Percentiles rank a stretch among this genome's conserved stretches.
phyloP scores from a whole-genome alignment of 2,329 filamentous ascomycete species.

The Pseudocercospora fijiensis region DNA sequence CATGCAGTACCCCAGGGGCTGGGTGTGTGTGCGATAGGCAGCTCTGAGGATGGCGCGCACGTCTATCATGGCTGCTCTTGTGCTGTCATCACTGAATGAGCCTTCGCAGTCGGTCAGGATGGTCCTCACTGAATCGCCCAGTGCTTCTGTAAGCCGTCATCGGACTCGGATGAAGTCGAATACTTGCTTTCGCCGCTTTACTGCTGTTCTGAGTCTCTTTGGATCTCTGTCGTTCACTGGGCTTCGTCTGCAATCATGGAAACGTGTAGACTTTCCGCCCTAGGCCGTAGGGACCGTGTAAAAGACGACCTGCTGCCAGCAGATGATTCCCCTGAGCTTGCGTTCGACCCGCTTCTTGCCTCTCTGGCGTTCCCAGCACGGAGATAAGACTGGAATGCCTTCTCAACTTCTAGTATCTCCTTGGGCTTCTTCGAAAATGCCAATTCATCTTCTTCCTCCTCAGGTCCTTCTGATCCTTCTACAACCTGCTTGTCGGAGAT shows the following conservation, averaged over 20 bases:
- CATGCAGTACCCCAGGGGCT: background rate
- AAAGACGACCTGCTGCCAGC: background rate
- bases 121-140: background rate
- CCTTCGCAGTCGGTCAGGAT: background rate
- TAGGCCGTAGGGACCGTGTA: background rate
- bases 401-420: background rate
- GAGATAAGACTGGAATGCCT: background rate
- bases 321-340: background rate
- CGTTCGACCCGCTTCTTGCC: background rate
- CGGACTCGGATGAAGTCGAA: background rate
- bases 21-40: background rate
- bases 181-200: background rate
- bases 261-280: conserved; percentile 1
- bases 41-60: background rate
- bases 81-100: background rate
- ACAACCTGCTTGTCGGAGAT: background rate
- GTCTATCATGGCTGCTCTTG: background rate
- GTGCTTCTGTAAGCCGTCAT: background rate
- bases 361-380: background rate
- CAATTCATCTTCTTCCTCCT: background rate
- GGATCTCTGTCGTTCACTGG: background rate
- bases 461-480: background rate
- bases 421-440: background rate
- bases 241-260: background rate
- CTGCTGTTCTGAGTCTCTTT: background rate